Evolutionary conservation across 768 basidiomycete species (phyloP).

Genomic region (Pleurotus cornucopiae): DNA sequence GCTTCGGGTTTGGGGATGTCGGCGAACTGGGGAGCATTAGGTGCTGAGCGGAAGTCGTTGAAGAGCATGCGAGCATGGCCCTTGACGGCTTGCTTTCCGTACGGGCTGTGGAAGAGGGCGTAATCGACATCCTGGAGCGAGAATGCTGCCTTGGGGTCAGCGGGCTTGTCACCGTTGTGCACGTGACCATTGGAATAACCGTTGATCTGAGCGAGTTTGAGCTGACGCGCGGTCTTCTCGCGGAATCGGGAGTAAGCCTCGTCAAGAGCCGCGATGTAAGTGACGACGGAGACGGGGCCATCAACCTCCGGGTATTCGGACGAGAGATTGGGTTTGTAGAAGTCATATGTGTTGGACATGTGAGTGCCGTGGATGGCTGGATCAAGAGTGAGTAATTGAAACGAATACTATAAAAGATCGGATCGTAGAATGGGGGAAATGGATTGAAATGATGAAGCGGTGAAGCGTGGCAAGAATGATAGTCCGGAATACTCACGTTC

Average conservation of each 20-base stretch:
- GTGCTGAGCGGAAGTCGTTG: constrained; percentile 87
- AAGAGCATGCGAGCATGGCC: constrained; percentile 88
- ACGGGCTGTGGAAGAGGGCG: constrained; percentile 94
- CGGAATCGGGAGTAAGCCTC: constrained; percentile 82
- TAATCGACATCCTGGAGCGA: constrained; percentile 87
- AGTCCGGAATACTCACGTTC: constrained; percentile 67
- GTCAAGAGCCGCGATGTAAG: constrained; percentile 93
- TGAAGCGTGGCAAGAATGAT: constrained; percentile 7
- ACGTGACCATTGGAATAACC: constrained; percentile 28
- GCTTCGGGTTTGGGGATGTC: constrained; percentile 68
- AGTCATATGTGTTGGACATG: constrained; percentile 98
- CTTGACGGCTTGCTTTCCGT: constrained; percentile 98
- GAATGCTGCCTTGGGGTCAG: constrained; percentile 41
- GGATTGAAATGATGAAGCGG: constrained; percentile 5
- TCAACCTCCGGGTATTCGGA: constrained; percentile 97
- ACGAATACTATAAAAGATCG: not conserved
- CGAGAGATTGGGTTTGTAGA: constrained; percentile 96
- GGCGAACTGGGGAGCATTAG: constrained; percentile 64
- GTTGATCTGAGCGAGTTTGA: constrained; percentile 42
- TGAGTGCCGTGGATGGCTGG: constrained; percentile 92
- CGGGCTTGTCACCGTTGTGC: constrained; percentile 37
- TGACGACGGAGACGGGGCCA: constrained; percentile 92
- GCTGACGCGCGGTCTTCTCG: constrained; percentile 68
- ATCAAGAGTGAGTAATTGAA: constrained; percentile 7
- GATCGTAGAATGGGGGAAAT: not conserved